These are phyloP conservation scores for Apiotrichum mycotoxinovorans DNA, from an alignment of 1,284 basidiomycete genomes.

Conservation along the genomic window DNA sequence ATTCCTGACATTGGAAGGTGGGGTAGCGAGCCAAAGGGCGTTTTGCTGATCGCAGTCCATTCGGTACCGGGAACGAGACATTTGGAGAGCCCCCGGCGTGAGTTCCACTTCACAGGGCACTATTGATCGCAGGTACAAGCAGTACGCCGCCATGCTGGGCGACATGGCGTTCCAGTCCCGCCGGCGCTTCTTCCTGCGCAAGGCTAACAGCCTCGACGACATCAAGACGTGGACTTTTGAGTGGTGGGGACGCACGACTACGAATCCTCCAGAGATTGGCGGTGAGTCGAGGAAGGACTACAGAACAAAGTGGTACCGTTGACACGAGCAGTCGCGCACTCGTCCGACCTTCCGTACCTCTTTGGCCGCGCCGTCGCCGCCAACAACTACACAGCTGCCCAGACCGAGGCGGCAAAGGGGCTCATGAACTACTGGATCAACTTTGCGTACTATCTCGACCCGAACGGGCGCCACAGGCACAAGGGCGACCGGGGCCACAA, in stretches of 20 bases:
- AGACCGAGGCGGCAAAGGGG: constrained; percentile 2
- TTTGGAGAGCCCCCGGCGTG: constrained; percentile 28
- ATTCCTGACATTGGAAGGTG: constrained; percentile 19
- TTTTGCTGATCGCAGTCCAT: constrained; percentile 40
- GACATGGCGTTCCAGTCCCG: constrained; percentile 33
- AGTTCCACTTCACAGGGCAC: neutral
- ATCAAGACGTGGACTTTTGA: constrained; percentile 32
- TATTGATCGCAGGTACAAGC: constrained; percentile 28
- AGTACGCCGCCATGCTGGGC: constrained; percentile 28
- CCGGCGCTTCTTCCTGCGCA: constrained; percentile 30
- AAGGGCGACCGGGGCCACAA: neutral
- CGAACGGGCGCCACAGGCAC: constrained; percentile 22
- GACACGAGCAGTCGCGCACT: constrained; percentile 15
- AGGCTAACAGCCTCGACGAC: constrained; percentile 25
- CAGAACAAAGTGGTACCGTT: too few relatives aligned
- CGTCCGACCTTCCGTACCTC: constrained; percentile 29
- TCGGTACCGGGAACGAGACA: constrained; percentile 42
- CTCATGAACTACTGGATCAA: constrained; percentile 37
- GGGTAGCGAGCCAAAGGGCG: neutral
- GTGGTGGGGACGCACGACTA: neutral
- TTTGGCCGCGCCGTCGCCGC: constrained; percentile 19
- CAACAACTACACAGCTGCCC: constrained; percentile 22
- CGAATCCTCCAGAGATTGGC: neutral
- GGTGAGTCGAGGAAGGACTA: neutral
- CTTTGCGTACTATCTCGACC: constrained; percentile 42